A percentile compares a stretch with the other conserved stretches of the same genome.
phyloP scores from a whole-genome alignment of 2,329 filamentous ascomycete species.

The Cladosporium colombiae region DNA sequence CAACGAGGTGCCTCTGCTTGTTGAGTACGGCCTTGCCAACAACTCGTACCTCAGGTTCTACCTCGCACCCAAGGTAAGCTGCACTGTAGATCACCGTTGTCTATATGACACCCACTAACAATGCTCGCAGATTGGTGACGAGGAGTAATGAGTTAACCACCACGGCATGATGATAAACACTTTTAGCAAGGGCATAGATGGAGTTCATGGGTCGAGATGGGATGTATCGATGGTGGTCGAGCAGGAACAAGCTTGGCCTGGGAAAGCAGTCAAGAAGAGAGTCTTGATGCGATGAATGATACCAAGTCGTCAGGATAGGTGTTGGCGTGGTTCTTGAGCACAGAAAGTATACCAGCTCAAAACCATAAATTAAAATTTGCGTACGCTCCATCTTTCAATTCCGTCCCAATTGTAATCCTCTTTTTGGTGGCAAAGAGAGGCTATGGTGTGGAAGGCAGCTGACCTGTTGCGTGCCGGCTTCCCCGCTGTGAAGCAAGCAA shows the following conservation, averaged over 20 bases:
- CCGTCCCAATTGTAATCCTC: not conserved
- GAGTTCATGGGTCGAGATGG: slow-evolving; percentile 10
- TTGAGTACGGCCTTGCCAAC: slow-evolving; percentile 81
- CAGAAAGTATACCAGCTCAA: slow-evolving; percentile 15
- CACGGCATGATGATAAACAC: slow-evolving; percentile 4
- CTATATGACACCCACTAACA: slow-evolving; percentile 38
- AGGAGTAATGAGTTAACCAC: slow-evolving; percentile 51
- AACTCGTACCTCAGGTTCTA: slow-evolving; percentile 96
- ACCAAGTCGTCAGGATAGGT: slow-evolving; percentile 4
- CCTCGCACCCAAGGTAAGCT: slow-evolving; percentile 92
- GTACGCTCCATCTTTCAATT: not conserved
- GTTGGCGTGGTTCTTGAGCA: slow-evolving; percentile 2
- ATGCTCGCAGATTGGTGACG: slow-evolving; percentile 65
- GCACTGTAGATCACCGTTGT: slow-evolving; percentile 15
- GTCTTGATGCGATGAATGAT: slow-evolving; percentile 9
- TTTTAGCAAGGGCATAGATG: slow-evolving; percentile 16
- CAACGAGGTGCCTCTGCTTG: slow-evolving; percentile 91
- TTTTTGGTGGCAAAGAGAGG: not conserved
- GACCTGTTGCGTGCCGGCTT: not conserved
- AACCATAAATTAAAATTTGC: not conserved
- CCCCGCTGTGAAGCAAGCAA: not conserved
- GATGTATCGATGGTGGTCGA: slow-evolving; percentile 11
- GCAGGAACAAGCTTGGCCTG: slow-evolving; percentile 13
- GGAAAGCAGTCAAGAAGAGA: not conserved
- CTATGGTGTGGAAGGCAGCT: not conserved